phyloP scores from a whole-genome alignment of 441 rosid species.

The Erysimum cheiri region DNA sequence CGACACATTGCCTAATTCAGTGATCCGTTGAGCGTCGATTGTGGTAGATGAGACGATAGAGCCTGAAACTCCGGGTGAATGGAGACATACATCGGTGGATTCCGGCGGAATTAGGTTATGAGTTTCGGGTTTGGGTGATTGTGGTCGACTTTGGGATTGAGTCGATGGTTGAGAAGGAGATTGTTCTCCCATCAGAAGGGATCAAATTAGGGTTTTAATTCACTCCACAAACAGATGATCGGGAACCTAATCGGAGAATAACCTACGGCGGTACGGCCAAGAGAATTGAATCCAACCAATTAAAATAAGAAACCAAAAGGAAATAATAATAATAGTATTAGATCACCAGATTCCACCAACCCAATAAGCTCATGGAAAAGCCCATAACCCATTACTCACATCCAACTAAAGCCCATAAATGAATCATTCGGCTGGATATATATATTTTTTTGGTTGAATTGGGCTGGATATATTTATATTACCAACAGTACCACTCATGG shows the following conservation, averaged over 20 bases:
- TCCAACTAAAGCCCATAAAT: no score
- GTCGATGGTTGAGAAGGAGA: conserved; percentile 11
- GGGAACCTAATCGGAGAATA: not conserved
- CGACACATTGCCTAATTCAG: conserved; percentile 9
- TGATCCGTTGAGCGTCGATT: not conserved
- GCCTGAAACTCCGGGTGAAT: conserved; percentile 4
- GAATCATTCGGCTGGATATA: no score
- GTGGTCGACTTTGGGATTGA: not conserved
- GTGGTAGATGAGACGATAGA: conserved; percentile 7
- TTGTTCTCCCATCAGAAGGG: not conserved
- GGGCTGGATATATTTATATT: no score
- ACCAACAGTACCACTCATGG: no score
- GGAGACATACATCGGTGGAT: not conserved
- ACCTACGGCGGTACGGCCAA: conserved; percentile 1
- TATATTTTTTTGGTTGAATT: no score
- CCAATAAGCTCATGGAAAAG: no score
- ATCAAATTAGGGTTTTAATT: not conserved
- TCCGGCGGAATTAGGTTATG: not conserved
- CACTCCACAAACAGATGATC: not conserved
- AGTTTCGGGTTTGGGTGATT: conserved; percentile 6
- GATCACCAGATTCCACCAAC: no score
- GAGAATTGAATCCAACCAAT: not conserved
- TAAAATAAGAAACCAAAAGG: no score
- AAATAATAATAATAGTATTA: no score
- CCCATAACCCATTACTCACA: no score